Conservation (phyloP, 768 basidiomycete genomes). For the Kwoniella bestiolae region DNA sequence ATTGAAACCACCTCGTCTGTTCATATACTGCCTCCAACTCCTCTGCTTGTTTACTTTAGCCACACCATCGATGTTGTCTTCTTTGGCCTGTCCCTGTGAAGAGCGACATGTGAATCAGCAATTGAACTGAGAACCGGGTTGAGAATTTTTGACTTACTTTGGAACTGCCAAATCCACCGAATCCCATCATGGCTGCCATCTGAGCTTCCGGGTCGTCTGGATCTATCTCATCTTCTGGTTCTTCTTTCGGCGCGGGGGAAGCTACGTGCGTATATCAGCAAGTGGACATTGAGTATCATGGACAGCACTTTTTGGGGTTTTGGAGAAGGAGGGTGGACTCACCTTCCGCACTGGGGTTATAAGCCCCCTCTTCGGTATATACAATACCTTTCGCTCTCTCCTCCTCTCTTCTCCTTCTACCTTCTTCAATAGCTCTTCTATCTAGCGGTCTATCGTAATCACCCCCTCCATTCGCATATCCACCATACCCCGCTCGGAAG, state of each 20-base stretch:
- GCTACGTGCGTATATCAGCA: not conserved
- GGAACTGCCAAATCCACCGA: constrained; percentile 82
- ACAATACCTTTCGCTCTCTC: constrained; percentile 46
- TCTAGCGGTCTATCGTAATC: constrained; percentile 50
- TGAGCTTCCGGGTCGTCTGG: constrained; percentile 57
- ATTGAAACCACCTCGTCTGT: constrained; percentile 63
- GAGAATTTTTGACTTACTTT: too few relatives aligned
- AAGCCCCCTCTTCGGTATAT: constrained; percentile 29
- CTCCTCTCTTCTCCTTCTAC: constrained; percentile 49
- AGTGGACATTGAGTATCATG: too few relatives aligned
- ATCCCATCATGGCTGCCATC: constrained; percentile 88
- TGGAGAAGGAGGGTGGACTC: constrained; percentile 14
- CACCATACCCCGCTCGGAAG: constrained; percentile 13
- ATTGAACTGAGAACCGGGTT: not conserved
- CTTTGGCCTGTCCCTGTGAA: constrained; percentile 65
- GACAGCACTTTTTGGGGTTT: too few relatives aligned
- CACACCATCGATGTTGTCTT: constrained; percentile 49
- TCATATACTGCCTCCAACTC: constrained; percentile 99
- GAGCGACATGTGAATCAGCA: not conserved
- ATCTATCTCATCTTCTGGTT: constrained; percentile 20
- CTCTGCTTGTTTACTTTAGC: constrained; percentile 66
- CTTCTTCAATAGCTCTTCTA: constrained; percentile 55
- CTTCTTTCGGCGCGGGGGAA: constrained; percentile 20
- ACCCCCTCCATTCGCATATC: constrained; percentile 9
- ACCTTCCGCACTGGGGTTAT: constrained; percentile 28